Percentiles rank a stretch among this genome's conserved stretches.
phyloP scores from a whole-genome alignment of 345 rosid species.

The Mallotus nudiflorus region DNA sequence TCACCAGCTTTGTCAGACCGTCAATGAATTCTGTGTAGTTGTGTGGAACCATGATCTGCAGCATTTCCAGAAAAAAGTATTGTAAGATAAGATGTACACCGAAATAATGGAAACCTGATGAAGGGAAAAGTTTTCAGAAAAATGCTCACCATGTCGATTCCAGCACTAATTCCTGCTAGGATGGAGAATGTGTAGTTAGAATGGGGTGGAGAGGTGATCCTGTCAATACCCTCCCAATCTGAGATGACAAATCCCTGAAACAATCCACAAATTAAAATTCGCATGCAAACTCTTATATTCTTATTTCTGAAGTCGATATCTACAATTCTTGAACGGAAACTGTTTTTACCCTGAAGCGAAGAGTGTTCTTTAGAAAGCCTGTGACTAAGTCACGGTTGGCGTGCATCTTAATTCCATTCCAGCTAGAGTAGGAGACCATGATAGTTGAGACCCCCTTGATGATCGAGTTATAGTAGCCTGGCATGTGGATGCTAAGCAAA shows the following conservation, averaged over 20 bases:
- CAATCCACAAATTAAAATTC: slow-evolving; percentile 6
- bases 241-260: slow-evolving; percentile 91
- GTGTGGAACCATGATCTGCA: slow-evolving; percentile 88
- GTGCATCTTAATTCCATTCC: slow-evolving; percentile 89
- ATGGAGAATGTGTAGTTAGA: slow-evolving; percentile 77
- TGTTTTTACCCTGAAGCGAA: slow-evolving; percentile 62
- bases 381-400: slow-evolving; percentile 63
- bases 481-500: slow-evolving; percentile 69
- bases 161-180: slow-evolving; percentile 74
- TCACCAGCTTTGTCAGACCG: slow-evolving; percentile 64
- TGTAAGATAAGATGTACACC: neutral
- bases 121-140: neutral
- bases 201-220: slow-evolving; percentile 77
- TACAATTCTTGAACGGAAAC: neutral
- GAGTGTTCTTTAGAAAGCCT: slow-evolving; percentile 67
- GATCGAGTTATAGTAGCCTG: slow-evolving; percentile 63
- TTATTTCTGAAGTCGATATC: neutral
- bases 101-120: neutral
- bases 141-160: slow-evolving; percentile 78
- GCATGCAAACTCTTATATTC: neutral
- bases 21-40: slow-evolving; percentile 70
- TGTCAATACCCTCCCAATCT: slow-evolving; percentile 94
- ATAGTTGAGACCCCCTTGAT: slow-evolving; percentile 81
- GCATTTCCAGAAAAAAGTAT: neutral
- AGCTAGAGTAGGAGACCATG: slow-evolving; percentile 96